These are phyloP conservation scores for Croton laevigatus DNA, from an alignment of 441 rosid species.

Conservation along the genomic window DNA sequence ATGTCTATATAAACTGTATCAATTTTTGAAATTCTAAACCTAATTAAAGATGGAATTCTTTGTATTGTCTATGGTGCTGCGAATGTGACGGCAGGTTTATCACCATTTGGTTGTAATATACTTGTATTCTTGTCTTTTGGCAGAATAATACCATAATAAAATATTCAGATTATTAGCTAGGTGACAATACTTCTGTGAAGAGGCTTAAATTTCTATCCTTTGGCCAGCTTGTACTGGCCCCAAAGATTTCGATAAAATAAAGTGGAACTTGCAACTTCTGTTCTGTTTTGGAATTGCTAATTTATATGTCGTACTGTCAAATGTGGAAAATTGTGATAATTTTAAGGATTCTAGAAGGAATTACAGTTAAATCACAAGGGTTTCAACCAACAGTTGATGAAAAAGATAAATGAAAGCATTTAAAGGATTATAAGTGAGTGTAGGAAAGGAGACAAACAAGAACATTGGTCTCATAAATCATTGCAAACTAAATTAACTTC, in stretches of 20 bases:
- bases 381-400: not conserved
- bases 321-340: not conserved
- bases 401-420: not conserved
- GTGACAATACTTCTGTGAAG: not conserved
- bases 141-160: not conserved
- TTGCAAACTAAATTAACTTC: not conserved
- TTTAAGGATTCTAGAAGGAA: slow-evolving; percentile 1
- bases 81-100: not conserved
- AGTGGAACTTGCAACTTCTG: not conserved
- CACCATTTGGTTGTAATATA: not conserved
- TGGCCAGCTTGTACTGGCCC: not conserved
- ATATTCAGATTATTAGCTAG: not conserved
- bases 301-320: not conserved
- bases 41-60: not conserved
- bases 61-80: not conserved
- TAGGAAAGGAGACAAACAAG: not conserved
- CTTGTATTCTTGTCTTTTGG: not conserved
- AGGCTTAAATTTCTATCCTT: not conserved
- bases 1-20: not conserved
- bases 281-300: not conserved
- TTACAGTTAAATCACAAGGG: not conserved
- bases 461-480: slow-evolving; percentile 4
- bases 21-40: not conserved
- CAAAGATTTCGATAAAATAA: not conserved
- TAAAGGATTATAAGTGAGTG: not conserved